phyloP scores from a whole-genome alignment of 306 rosid species.

The Malus fusca region DNA sequence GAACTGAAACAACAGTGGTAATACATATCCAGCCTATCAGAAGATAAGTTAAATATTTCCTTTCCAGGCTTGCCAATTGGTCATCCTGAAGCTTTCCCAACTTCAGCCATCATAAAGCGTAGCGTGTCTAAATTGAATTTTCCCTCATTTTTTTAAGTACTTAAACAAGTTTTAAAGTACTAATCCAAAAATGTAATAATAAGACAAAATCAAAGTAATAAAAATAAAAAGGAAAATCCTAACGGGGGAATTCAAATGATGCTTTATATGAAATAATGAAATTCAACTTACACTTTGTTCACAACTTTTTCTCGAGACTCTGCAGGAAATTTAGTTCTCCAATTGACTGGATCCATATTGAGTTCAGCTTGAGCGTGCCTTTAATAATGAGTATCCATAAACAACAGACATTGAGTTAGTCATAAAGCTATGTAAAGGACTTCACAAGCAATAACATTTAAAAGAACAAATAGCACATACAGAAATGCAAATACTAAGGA shows the following conservation, averaged over 20 bases:
- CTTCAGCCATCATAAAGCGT: background rate
- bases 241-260: background rate
- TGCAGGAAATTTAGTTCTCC: conserved; percentile 4
- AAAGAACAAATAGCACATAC: background rate
- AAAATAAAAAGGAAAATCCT: background rate
- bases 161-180: background rate
- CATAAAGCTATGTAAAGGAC: background rate
- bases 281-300: conserved; percentile 7
- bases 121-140: background rate
- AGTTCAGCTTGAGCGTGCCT: background rate
- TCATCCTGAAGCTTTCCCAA: background rate
- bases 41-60: background rate
- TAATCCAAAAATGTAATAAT: background rate
- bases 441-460: background rate
- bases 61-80: background rate
- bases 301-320: background rate
- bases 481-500: background rate
- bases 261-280: background rate
- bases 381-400: background rate
- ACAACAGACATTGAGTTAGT: background rate
- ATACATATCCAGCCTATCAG: background rate
- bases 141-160: too few relatives aligned
- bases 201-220: background rate
- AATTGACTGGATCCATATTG: background rate
- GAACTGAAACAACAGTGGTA: background rate